Base-by-base conservation (phyloP, 768 basidiomycete species). In the Collybiopsis confluens region DNA sequence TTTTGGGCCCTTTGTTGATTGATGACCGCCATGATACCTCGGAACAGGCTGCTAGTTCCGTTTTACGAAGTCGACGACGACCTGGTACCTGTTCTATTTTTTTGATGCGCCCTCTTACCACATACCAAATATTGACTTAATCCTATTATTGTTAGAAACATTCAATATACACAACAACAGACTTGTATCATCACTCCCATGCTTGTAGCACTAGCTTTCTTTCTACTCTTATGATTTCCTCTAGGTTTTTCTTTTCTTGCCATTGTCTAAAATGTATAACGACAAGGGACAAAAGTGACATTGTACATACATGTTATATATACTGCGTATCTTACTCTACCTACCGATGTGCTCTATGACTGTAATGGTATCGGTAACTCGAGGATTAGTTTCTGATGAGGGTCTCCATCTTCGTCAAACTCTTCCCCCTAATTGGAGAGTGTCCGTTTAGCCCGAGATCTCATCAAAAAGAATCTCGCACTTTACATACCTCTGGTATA, bases 381-480 rank as follows among this genome's bases (percentile, higher is more conserved):
- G 60, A 78, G 69, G 56, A 85, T 76, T 90, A 92, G 90, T 70
- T 82, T 85, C 66, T 92, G 90, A 78, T 93, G 90, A 54, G 88
- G 90, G 63, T 81, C 90, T 28, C 90, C 90, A 54, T 88, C 91
- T 70, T 85, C 88, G 68, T 88, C 86, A 71, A 88, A 90, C 66
- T 82, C 79, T 23, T 77, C 76, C 57, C 85, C 86, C 85, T 55
- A 47, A 49, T 33, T 37, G 33, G 20, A 45, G 45, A 35, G 48
- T 36, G n/a, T 42, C 50, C 50, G 50, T 52, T n/a, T 52, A 33
- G 26, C 26, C 50, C 50, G 50, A 52, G 50, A 52, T 52, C 50
- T 43, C 37, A 27, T 41, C 50, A 52, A 41, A 41, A 15, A 52
- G 11, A 45, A 52, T 62, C 77, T 67, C 67, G n/a, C n/a, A n/a